phyloP scores from a whole-genome alignment of 2,329 filamentous ascomycete genomes.

The Cyphellophora attinorum region DNA sequence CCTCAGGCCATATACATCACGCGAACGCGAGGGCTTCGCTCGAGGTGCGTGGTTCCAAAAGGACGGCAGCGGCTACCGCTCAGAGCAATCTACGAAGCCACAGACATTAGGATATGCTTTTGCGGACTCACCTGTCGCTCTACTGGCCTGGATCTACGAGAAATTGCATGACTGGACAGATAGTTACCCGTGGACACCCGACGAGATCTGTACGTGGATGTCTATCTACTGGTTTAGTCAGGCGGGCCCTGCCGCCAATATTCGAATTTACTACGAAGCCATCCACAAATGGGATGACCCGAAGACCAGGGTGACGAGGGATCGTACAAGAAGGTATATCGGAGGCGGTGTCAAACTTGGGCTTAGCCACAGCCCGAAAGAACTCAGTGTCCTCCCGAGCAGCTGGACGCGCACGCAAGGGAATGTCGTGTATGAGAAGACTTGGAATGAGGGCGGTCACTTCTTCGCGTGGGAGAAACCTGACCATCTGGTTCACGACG shows the following conservation, averaged over 20 bases:
- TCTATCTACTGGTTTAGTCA: slow-evolving; percentile 62
- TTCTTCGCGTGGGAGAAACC: slow-evolving; percentile 45
- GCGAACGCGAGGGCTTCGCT: slow-evolving; percentile 43
- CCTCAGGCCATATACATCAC: slow-evolving; percentile 42
- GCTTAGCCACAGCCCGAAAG: slow-evolving; percentile 41
- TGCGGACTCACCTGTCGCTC: slow-evolving; percentile 58
- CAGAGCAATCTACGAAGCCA: slow-evolving; percentile 57
- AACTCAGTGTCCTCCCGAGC: slow-evolving; percentile 40
- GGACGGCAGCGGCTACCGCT: slow-evolving; percentile 46
- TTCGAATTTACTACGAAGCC: slow-evolving; percentile 65
- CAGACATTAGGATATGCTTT: slow-evolving; percentile 63
- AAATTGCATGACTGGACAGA: slow-evolving; percentile 73
- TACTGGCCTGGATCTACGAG: slow-evolving; percentile 73
- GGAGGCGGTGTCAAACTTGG: slow-evolving; percentile 43
- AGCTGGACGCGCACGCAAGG: slow-evolving; percentile 43
- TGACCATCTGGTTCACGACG: slow-evolving; percentile 34
- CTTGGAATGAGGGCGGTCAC: slow-evolving; percentile 37
- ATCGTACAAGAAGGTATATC: slow-evolving; percentile 6
- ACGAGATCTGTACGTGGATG: slow-evolving; percentile 68
- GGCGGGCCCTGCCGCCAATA: slow-evolving; percentile 58
- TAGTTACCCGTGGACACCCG: slow-evolving; percentile 57
- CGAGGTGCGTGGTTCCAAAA: slow-evolving; percentile 48
- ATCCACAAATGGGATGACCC: slow-evolving; percentile 27
- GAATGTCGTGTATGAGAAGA: slow-evolving; percentile 39
- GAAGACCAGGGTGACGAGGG: slow-evolving; percentile 13